Percentiles rank a stretch among this genome's conserved stretches.
Evolutionary conservation across 345 rosid species (phyloP).

Genomic region (Citropsis articulata): DNA sequence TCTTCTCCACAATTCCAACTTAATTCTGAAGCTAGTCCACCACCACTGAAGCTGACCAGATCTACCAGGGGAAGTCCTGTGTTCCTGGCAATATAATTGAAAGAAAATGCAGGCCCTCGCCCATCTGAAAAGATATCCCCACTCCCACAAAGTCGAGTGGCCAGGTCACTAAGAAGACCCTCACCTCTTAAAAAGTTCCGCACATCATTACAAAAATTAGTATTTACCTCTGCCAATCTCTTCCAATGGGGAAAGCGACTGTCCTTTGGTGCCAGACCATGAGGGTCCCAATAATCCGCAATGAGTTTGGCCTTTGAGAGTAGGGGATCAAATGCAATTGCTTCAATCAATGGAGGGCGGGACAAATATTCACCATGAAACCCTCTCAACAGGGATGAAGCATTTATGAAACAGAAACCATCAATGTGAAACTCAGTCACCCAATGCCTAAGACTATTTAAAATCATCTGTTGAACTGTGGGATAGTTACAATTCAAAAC

Average conservation of each 20-base stretch:
- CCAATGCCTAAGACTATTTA: constrained; percentile 86
- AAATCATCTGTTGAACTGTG: constrained; percentile 61
- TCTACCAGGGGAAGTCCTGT: constrained; percentile 86
- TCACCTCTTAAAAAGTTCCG: constrained; percentile 75
- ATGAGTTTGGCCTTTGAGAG: constrained; percentile 72
- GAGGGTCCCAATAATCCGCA: constrained; percentile 80
- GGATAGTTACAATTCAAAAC: constrained; percentile 76
- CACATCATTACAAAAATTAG: constrained; percentile 60
- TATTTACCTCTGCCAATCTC: constrained; percentile 77
- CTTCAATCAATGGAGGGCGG: constrained; percentile 84
- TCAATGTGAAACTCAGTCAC: constrained; percentile 81
- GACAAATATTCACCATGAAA: constrained; percentile 62
- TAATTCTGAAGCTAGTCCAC: constrained; percentile 51
- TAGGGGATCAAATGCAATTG: constrained; percentile 87
- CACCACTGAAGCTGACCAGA: constrained; percentile 73
- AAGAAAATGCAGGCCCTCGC: constrained; percentile 85
- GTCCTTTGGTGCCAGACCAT: constrained; percentile 33
- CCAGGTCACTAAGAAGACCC: constrained; percentile 67
- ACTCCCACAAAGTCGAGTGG: constrained; percentile 90
- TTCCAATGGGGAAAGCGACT: constrained; percentile 83
- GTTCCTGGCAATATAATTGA: constrained; percentile 68
- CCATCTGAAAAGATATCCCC: constrained; percentile 80
- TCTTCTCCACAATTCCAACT: constrained; percentile 98
- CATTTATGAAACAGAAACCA: constrained; percentile 84
- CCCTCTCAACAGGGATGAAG: constrained; percentile 69